Base-by-base conservation (phyloP, 345 rosid species). In the Pistacia integerrima region DNA sequence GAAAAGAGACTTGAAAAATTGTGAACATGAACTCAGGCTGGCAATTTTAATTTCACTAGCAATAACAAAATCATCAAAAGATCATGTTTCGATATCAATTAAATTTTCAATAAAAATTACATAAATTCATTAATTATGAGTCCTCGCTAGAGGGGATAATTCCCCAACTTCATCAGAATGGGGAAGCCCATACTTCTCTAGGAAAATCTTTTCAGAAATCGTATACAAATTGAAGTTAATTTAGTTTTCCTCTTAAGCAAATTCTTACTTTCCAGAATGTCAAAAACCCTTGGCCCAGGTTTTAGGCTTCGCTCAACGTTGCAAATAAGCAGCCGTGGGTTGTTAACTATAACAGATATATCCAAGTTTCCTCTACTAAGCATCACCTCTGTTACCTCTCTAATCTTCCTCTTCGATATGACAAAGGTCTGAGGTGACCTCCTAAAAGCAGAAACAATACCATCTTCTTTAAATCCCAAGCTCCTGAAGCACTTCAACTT, bases 371-470 rank as follows among this genome's bases (percentile, higher is more conserved):
- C 63, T 44, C 28, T 65, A 3, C 22, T 44, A 51, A 64, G 76
- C 41, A 82, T 54, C 61, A 69, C 2, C 51, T 68, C 46, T 2
- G 64, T 30, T 11, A 75, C 74, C 33, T 71, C 61, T 76, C 66
- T 79, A 30, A 84, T 74, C 69, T 84, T 84, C 73, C 38, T 77
- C 72, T 75, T 74, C 0, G 86, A 83, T n/a, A 70, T 60, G 55
- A 81, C 59, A 41, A 87, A 80, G 30, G 61, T 80, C 22, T 48
- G 75, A 3, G 90, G 90, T 57, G 10, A 33, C 70, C 33, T 84
- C 74, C 79, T 81, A 66, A 79, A 80, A 9, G 60, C 28, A 33
- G 38, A 51, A 22, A 72, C 2, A 48, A 78, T 82, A 59, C 82
- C 78, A 18, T 79, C 82, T 48, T 82, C 83, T 2, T 77, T 70